phyloP scores from a whole-genome alignment of 441 rosid species.

The Gossypium davidsonii region DNA sequence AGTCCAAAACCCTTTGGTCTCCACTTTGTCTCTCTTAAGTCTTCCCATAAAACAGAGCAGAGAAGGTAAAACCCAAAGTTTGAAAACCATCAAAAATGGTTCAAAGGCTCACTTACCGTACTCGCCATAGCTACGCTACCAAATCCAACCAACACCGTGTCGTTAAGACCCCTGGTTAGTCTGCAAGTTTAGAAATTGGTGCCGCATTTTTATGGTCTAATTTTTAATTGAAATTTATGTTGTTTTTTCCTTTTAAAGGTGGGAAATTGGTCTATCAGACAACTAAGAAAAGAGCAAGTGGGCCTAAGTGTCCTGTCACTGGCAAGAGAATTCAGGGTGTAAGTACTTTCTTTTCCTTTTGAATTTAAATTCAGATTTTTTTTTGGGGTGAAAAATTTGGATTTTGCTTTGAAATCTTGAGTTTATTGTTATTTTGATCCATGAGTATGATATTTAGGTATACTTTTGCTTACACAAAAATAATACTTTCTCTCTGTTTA shows the following conservation, averaged over 20 bases:
- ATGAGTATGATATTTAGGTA: not conserved
- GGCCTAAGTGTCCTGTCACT: constrained; percentile 76
- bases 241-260: constrained; percentile 30
- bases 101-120: constrained; percentile 74
- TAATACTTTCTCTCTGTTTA: not conserved
- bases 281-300: constrained; percentile 80
- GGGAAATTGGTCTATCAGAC: constrained; percentile 78
- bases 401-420: not conserved
- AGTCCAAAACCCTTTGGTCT: not conserved
- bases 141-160: constrained; percentile 80
- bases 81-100: constrained; percentile 46
- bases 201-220: not conserved
- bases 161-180: constrained; percentile 77
- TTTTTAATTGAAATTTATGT: not conserved
- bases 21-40: not conserved
- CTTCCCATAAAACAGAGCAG: not conserved
- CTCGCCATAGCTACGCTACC: constrained; percentile 85
- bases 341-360: constrained; percentile 11
- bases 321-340: constrained; percentile 87
- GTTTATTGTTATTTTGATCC: not conserved
- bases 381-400: not conserved
- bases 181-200: not conserved
- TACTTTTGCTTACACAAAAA: not conserved
- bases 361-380: not conserved
- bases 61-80: not conserved